Evolutionary conservation across 2,329 filamentous ascomycete genomes (phyloP).

Genomic region (Penicillium sp.): DNA sequence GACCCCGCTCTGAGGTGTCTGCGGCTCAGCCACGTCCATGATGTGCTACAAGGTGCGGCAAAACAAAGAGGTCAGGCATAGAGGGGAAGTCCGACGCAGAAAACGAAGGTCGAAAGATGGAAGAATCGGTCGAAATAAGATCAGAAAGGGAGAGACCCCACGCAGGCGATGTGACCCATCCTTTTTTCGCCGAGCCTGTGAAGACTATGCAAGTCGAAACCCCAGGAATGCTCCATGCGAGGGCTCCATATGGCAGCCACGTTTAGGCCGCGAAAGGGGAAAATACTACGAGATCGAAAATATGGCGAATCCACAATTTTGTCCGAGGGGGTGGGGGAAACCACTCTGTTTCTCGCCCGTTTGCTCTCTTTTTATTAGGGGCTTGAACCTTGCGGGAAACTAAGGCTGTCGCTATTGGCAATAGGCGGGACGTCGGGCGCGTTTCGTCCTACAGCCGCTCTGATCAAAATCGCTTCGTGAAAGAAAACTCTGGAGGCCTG

Average conservation of each 20-base stretch:
- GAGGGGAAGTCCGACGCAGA: background rate
- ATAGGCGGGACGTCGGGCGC: conserved; percentile 7
- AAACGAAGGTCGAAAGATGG: background rate
- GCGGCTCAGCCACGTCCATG: conserved; percentile 12
- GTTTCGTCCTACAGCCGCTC: background rate
- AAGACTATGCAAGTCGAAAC: conserved; percentile 7
- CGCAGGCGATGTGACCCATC: conserved; percentile 11
- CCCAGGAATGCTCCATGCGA: conserved; percentile 25
- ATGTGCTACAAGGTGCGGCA: background rate
- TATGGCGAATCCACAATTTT: background rate
- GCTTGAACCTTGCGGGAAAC: background rate
- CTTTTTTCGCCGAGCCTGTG: conserved; percentile 5
- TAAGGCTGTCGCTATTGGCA: conserved; percentile 15
- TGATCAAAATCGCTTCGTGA: background rate
- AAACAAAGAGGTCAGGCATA: background rate
- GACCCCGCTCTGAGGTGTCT: conserved; percentile 5
- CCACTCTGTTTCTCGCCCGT: background rate
- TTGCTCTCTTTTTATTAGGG: background rate
- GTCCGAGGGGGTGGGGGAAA: background rate
- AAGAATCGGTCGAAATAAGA: background rate
- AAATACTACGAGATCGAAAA: conserved; percentile 8
- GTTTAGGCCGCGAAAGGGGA: conserved; percentile 13
- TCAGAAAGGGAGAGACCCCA: conserved; percentile 12
- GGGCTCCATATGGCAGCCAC: conserved; percentile 32
- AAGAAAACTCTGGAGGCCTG: background rate